phyloP scores from a whole-genome alignment of 495 filamentous ascomycete species.

The Penicillium tannophilum region DNA sequence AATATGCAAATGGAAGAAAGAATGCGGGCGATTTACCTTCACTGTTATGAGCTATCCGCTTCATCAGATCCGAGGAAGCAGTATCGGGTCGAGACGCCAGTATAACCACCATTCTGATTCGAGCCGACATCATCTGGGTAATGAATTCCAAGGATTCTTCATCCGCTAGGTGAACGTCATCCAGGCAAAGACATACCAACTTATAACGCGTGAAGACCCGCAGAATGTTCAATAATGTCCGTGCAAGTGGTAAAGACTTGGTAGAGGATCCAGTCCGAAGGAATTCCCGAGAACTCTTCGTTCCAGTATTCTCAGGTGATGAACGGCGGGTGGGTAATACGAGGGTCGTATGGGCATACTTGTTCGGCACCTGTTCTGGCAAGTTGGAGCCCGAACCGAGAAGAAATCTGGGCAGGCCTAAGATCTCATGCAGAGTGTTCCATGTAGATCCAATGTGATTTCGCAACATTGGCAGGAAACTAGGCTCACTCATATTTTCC shows the following conservation, averaged over 20 bases:
- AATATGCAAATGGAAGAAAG: neutral
- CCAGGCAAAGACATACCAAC: constrained; percentile 70
- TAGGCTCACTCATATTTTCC: constrained; percentile 68
- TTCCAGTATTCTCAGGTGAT: neutral
- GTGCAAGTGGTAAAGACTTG: constrained; percentile 66
- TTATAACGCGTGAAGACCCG: constrained; percentile 68
- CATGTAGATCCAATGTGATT: constrained; percentile 66
- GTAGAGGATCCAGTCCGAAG: constrained; percentile 39
- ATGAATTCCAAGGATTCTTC: constrained; percentile 72
- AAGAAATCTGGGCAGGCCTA: constrained; percentile 45
- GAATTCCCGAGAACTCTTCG: constrained; percentile 9
- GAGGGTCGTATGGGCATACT: constrained; percentile 16
- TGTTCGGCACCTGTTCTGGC: constrained; percentile 50
- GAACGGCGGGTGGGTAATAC: neutral
- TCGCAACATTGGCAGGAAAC: constrained; percentile 67
- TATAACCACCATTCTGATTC: constrained; percentile 67
- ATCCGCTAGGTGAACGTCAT: constrained; percentile 75
- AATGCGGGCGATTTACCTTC: neutral
- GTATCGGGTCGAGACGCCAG: constrained; percentile 27
- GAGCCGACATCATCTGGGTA: constrained; percentile 58
- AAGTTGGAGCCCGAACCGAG: constrained; percentile 35
- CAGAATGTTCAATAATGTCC: constrained; percentile 69
- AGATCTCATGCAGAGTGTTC: constrained; percentile 60
- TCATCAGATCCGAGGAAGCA: neutral
- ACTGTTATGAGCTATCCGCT: neutral